A percentile compares a stretch with the other conserved stretches of the same genome.
Evolutionary conservation across 805 yeast species (phyloP).

Genomic region (Candida dajiaensis): DNA sequence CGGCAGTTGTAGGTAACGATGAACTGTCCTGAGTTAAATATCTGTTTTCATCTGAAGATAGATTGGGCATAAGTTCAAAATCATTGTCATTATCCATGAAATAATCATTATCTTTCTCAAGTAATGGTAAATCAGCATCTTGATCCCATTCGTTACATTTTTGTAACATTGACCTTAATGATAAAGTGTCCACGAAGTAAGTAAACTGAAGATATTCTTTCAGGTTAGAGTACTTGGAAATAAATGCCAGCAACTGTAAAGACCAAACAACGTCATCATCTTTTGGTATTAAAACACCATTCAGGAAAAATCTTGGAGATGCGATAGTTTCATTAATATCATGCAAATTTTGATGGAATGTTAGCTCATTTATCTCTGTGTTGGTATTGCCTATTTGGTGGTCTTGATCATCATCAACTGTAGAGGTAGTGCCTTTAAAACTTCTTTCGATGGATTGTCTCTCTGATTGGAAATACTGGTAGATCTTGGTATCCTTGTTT

Average conservation of each 20-base stretch:
- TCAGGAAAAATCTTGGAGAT: slow-evolving; percentile 47
- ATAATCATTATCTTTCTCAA: slow-evolving; percentile 30
- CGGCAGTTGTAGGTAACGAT: neutral
- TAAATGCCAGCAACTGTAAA: slow-evolving; percentile 83
- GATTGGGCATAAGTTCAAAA: slow-evolving; percentile 21
- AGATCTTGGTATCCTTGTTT: neutral
- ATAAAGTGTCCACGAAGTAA: slow-evolving; percentile 66
- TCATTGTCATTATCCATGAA: slow-evolving; percentile 35
- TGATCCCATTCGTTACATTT: slow-evolving; percentile 3
- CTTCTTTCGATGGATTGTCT: neutral
- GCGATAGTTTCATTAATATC: slow-evolving; percentile 24
- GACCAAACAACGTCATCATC: slow-evolving; percentile 96
- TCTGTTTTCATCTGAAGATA: slow-evolving; percentile 15
- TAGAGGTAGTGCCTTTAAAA: neutral
- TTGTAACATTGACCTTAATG: slow-evolving; percentile 36
- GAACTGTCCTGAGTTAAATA: neutral
- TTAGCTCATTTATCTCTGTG: slow-evolving; percentile 7
- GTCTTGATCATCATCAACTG: neutral
- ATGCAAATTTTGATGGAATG: slow-evolving; percentile 11
- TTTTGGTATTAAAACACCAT: slow-evolving; percentile 79
- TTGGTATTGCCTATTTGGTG: neutral
- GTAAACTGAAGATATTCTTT: slow-evolving; percentile 71
- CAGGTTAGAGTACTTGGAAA: slow-evolving; percentile 82
- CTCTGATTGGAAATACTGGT: neutral
- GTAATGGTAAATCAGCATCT: slow-evolving; percentile 26